Evolutionary conservation across 306 rosid genomes (phyloP).

Genomic region (Ceratonia siliqua): DNA sequence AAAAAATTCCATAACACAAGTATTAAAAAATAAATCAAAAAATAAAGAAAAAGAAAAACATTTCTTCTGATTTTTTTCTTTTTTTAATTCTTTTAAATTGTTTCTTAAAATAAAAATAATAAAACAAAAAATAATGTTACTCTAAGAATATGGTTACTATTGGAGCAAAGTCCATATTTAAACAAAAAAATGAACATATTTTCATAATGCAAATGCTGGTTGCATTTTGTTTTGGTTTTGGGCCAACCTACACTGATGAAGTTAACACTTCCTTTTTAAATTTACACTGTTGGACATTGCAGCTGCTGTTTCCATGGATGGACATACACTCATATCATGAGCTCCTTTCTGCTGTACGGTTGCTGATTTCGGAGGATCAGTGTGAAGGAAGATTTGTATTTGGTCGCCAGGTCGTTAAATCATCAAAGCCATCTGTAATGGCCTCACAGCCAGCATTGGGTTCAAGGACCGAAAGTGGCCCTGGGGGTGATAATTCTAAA

Average conservation of each 20-base stretch:
- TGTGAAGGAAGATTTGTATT: constrained; percentile 78
- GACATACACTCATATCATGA: constrained; percentile 57
- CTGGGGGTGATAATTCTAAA: constrained; percentile 97
- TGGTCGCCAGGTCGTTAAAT: constrained; percentile 57
- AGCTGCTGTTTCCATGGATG: constrained; percentile 80
- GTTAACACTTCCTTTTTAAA: background rate
- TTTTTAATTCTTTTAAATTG: too few relatives aligned
- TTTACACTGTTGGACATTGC: constrained; percentile 33
- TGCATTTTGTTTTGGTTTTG: constrained; percentile 26
- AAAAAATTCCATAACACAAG: too few relatives aligned
- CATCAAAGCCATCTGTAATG: constrained; percentile 46
- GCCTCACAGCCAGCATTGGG: constrained; percentile 48
- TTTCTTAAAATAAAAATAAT: too few relatives aligned
- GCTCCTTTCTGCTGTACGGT: constrained; percentile 76
- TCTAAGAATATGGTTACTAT: too few relatives aligned
- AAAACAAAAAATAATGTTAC: too few relatives aligned
- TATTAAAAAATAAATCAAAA: too few relatives aligned
- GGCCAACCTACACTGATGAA: background rate
- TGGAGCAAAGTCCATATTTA: too few relatives aligned
- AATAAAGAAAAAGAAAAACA: too few relatives aligned
- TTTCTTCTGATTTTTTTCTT: too few relatives aligned
- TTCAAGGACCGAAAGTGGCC: constrained; percentile 95
- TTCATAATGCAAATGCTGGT: constrained; percentile 9
- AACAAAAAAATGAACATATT: background rate
- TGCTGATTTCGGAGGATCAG: constrained; percentile 61